Evolutionary conservation across 768 basidiomycete genomes (phyloP).

Genomic region (Serendipita sp.): DNA sequence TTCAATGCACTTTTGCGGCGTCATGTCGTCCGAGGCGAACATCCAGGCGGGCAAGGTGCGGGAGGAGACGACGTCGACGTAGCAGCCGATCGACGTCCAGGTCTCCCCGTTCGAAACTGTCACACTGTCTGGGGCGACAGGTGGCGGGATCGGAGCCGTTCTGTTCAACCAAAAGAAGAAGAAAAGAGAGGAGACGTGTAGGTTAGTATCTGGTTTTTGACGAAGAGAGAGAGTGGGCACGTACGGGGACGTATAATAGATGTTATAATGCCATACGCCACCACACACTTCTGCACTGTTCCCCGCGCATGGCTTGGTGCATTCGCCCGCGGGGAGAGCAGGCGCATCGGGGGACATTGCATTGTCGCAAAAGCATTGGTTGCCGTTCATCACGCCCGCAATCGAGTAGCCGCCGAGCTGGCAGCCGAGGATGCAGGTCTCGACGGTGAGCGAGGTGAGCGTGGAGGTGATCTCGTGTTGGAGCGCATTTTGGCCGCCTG

Average conservation of each 20-base stretch:
- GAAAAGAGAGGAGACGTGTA: no score
- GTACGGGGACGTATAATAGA: not conserved
- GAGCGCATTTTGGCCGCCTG: not conserved
- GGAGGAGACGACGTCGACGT: not conserved
- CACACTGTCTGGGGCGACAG: not conserved
- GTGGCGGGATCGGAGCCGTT: not conserved
- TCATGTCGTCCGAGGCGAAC: not conserved
- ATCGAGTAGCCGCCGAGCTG: not conserved
- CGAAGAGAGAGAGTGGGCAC: no score
- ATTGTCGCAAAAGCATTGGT: constrained; percentile 4
- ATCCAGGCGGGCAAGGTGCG: not conserved
- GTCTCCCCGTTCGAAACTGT: not conserved
- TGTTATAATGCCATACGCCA: constrained; percentile 4
- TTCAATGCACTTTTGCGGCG: not conserved
- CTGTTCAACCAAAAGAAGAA: no score
- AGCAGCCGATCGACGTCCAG: not conserved
- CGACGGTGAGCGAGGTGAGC: not conserved
- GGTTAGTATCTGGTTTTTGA: no score
- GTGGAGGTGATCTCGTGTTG: constrained; percentile 5
- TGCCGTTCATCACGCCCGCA: not conserved
- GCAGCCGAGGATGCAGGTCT: not conserved
- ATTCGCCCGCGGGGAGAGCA: not conserved
- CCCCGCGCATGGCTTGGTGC: not conserved
- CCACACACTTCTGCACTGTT: not conserved
- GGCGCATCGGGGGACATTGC: not conserved